A percentile compares a stretch with the other conserved stretches of the same genome.
phyloP scores from a whole-genome alignment of 129 eudicot genomes.

The Mikania micrantha region DNA sequence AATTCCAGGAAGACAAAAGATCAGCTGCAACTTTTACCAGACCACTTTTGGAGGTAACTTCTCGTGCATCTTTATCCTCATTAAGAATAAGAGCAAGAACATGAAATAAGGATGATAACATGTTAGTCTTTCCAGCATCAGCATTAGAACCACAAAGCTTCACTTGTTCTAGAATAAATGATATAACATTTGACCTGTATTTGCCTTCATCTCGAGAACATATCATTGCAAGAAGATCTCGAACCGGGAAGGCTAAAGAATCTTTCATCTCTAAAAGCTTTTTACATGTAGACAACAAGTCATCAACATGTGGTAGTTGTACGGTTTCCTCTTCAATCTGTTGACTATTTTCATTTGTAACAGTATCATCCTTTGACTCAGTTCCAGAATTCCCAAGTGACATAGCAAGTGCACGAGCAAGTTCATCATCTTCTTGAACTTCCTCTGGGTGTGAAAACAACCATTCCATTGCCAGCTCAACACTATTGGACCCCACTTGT shows the following conservation, averaged over 20 bases:
- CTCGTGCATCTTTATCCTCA: constrained; percentile 79
- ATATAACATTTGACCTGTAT: constrained; percentile 56
- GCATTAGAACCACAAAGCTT: constrained; percentile 48
- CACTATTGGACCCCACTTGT: constrained; percentile 92
- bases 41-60: constrained; percentile 69
- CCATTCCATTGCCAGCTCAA: constrained; percentile 99
- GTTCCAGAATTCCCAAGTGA: constrained; percentile 86
- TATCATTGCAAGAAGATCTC: constrained; percentile 80
- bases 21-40: constrained; percentile 76
- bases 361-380: constrained; percentile 60
- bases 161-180: constrained; percentile 74
- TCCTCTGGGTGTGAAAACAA: constrained; percentile 92
- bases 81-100: constrained; percentile 84
- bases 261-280: constrained; percentile 76
- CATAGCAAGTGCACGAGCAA: constrained; percentile 99
- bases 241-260: constrained; percentile 80
- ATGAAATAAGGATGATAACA: constrained; percentile 72
- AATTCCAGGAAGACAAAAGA: constrained; percentile 59
- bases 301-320: constrained; percentile 80
- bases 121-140: constrained; percentile 52
- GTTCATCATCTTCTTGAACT: constrained; percentile 92
- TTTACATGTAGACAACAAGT: constrained; percentile 66
- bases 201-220: constrained; percentile 90
- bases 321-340: constrained; percentile 68
- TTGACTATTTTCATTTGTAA: constrained; percentile 37